Conservation (phyloP, 2,329 filamentous ascomycete species). For the Alternaria panax region DNA sequence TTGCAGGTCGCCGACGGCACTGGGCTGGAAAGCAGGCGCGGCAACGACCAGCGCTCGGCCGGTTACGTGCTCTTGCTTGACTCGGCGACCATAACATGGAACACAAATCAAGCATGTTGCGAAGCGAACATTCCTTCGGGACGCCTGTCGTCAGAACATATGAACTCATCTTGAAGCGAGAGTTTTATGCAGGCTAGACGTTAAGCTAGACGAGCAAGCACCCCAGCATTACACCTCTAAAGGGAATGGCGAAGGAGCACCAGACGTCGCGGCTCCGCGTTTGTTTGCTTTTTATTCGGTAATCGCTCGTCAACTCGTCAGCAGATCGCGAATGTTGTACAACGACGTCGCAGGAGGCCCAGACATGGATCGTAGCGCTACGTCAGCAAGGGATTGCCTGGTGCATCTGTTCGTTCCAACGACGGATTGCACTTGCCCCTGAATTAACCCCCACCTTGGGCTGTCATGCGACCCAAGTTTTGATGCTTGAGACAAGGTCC, state of each 20-base stretch:
- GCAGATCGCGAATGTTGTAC: not conserved
- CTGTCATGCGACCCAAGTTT: constrained; percentile 29
- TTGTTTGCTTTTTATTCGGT: constrained; percentile 10
- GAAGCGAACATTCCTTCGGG: not conserved
- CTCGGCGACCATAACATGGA: not conserved
- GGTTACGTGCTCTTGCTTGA: not conserved
- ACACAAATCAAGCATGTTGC: not conserved
- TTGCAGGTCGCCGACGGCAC: not conserved
- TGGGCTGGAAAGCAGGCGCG: not conserved
- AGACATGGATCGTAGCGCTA: not conserved
- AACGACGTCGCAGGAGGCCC: not conserved
- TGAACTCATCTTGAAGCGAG: constrained; percentile 1
- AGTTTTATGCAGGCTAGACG: constrained; percentile 13
- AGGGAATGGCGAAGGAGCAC: constrained; percentile 1
- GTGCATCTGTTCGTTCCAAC: not conserved
- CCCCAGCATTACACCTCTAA: constrained; percentile 1
- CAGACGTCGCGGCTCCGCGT: constrained; percentile 7
- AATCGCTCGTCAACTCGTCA: constrained; percentile 7
- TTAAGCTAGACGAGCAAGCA: constrained; percentile 10
- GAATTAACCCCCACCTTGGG: constrained; percentile 25
- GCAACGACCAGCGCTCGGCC: not conserved
- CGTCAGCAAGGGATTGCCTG: not conserved
- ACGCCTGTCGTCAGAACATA: not conserved
- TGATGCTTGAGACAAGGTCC: constrained; percentile 22
- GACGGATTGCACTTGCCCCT: constrained; percentile 19